Evolutionary conservation across 179 eudicot species (phyloP), one percentile per base, ranked within the genome.

Genomic region (Vitellaria paradoxa): DNA sequence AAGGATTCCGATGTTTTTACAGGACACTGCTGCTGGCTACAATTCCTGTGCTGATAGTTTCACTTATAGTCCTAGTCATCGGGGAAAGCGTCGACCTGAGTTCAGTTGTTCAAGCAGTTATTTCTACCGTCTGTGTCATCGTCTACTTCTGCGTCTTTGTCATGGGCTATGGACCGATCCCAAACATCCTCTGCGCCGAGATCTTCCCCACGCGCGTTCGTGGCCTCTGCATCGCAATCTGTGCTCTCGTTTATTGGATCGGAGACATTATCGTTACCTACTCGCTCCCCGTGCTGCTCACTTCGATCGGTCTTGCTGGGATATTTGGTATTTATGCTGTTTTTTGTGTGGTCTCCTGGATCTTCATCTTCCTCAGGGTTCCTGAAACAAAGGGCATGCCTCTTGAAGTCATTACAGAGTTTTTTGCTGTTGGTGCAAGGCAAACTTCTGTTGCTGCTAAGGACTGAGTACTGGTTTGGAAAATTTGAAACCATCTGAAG

Each of bases 371-470:
- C 87, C 82, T 91, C 79, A 93, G 86, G 87, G 94, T 93, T n/a
- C 97, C 97, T 0, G 97, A 93, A 80, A 93, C 97, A 1, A 93
- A 93, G 84, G 96, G 96, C 7, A 91, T 93, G 97, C 97, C 97
- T 21, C 83, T 93, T 18, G 97, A 93, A 81, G 97, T 93, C 64
- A 91, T 93, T 63, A 86, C 93, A 0, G 97, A 91, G 86, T 87
- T 91, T 86, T 93, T 93, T 71, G 89, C 91, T 20, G 84, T 91
- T 65, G 93, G 89, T 46, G 88, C 92, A 24, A 83, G 72, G 74
- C 90, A 90, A 71, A 57, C 15, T 52, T 71, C 52, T 37, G 86
- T 79, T 61, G 75, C 83, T 50, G 55, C 55, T 30, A 30, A 30
- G 37, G 37, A 30, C 37, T 30, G 37, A 30, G 37, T 30, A n/a